These are phyloP conservation scores for Naumovozyma castellii DNA, from an alignment of 805 yeast species.

Conservation along the genomic window DNA sequence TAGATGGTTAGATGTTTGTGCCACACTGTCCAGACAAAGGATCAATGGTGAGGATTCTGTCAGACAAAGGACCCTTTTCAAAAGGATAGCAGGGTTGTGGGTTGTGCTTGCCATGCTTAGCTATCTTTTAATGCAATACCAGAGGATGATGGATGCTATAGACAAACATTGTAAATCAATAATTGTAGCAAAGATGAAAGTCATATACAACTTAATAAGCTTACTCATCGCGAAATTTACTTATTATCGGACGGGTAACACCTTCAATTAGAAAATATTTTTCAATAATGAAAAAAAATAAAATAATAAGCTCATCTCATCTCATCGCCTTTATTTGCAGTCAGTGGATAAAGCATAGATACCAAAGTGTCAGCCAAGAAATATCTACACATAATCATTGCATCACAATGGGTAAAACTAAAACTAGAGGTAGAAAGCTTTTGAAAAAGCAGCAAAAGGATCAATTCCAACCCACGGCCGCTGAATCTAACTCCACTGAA, in stretches of 20 bases:
- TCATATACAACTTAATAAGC: background rate
- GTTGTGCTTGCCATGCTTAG: conserved; percentile 28
- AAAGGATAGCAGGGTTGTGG: conserved; percentile 43
- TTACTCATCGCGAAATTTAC: background rate
- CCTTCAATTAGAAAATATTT: too few relatives aligned
- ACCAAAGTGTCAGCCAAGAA: too few relatives aligned
- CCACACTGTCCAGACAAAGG: conserved; percentile 56
- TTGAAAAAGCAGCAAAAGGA: conserved; percentile 24
- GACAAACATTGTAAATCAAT: background rate
- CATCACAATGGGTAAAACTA: conserved; percentile 14
- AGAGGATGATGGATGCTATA: too few relatives aligned
- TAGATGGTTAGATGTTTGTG: conserved; percentile 54
- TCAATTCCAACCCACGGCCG: conserved; percentile 12
- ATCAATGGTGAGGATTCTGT: conserved; percentile 71
- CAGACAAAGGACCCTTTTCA: conserved; percentile 56
- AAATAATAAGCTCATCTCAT: too few relatives aligned
- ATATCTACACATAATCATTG: too few relatives aligned
- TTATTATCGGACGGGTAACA: too few relatives aligned
- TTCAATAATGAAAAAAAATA: too few relatives aligned
- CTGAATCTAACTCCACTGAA: background rate
- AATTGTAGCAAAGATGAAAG: background rate
- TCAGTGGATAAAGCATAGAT: too few relatives aligned
- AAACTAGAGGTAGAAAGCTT: conserved; percentile 37
- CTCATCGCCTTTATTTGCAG: too few relatives aligned
- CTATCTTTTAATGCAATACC: background rate